Conservation (phyloP, 2,329 filamentous ascomycete species). For the Arthrinium phaeospermum region DNA sequence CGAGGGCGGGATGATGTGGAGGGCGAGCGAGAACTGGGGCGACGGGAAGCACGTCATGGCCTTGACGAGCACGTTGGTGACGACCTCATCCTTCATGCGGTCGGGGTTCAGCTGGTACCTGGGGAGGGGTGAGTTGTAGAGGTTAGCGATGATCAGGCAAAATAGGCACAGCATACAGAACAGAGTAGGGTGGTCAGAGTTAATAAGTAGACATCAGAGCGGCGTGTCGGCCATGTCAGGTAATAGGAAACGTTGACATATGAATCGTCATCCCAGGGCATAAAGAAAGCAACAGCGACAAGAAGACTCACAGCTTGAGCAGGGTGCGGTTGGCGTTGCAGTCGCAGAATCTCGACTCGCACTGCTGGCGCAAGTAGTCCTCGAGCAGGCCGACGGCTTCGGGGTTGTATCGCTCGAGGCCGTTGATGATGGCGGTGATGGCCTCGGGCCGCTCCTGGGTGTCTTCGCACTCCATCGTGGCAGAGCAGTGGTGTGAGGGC, state of each 20-base stretch:
- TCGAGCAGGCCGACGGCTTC: conserved; percentile 94
- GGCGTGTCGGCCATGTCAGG: conserved; percentile 68
- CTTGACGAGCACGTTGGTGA: conserved; percentile 99
- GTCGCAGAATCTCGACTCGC: conserved; percentile 92
- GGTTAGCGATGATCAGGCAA: conserved; percentile 2
- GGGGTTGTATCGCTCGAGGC: conserved; percentile 97
- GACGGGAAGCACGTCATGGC: conserved; percentile 96
- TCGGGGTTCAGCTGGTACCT: conserved; percentile 99
- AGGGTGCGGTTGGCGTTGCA: conserved; percentile 96
- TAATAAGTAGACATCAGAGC: conserved; percentile 74
- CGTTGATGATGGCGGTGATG: conserved; percentile 93
- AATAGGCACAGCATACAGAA: not conserved
- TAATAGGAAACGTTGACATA: conserved; percentile 96
- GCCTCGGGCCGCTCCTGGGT: conserved; percentile 90
- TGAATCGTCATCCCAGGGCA: conserved; percentile 48
- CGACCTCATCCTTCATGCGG: conserved; percentile 93
- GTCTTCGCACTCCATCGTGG: conserved; percentile 76
- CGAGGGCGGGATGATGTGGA: conserved; percentile 90
- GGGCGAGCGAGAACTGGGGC: conserved; percentile 90
- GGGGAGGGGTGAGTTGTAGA: not conserved
- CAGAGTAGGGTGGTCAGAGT: conserved; percentile 61
- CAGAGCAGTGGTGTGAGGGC: conserved; percentile 33
- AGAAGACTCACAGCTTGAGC: conserved; percentile 85
- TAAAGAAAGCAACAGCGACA: conserved; percentile 21
- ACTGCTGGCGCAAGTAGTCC: conserved; percentile 92